These are phyloP conservation scores for Pluteus cervinus DNA, from an alignment of 768 basidiomycete genomes.

Conservation along the genomic window DNA sequence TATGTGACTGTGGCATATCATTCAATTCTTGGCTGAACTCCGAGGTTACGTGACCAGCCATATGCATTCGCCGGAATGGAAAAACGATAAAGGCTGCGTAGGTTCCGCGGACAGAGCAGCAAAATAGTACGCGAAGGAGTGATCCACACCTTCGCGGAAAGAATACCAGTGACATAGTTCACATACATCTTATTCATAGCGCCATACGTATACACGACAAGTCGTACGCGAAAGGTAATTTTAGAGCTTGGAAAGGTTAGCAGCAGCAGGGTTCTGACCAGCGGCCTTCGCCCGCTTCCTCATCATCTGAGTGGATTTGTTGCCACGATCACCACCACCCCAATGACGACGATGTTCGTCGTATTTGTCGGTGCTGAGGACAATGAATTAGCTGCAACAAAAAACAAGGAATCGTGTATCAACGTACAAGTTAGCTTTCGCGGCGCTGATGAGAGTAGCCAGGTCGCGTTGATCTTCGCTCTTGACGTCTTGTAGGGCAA, in stretches of 20 bases:
- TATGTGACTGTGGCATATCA: too few relatives aligned
- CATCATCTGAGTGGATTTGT: constrained; percentile 92
- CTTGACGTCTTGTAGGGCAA: constrained; percentile 90
- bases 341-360: constrained; percentile 88
- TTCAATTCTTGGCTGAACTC: too few relatives aligned
- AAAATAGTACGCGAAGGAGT: too few relatives aligned
- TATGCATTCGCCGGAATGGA: too few relatives aligned
- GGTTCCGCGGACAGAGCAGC: too few relatives aligned
- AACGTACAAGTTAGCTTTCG: constrained; percentile 96
- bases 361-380: constrained; percentile 77
- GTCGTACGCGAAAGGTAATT: too few relatives aligned
- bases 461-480: constrained; percentile 93
- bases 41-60: too few relatives aligned
- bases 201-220: too few relatives aligned
- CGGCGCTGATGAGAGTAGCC: constrained; percentile 84
- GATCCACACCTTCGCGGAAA: too few relatives aligned
- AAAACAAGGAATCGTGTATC: not conserved
- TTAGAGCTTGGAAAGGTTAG: constrained; percentile 63
- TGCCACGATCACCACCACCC: constrained; percentile 95
- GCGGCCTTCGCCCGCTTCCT: constrained; percentile 90
- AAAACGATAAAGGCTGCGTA: too few relatives aligned
- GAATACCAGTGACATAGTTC: too few relatives aligned
- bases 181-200: too few relatives aligned
- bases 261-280: constrained; percentile 57
- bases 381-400: constrained; percentile 4